Conservation (phyloP, 345 rosid genomes). For the Syzygium jambos region DNA sequence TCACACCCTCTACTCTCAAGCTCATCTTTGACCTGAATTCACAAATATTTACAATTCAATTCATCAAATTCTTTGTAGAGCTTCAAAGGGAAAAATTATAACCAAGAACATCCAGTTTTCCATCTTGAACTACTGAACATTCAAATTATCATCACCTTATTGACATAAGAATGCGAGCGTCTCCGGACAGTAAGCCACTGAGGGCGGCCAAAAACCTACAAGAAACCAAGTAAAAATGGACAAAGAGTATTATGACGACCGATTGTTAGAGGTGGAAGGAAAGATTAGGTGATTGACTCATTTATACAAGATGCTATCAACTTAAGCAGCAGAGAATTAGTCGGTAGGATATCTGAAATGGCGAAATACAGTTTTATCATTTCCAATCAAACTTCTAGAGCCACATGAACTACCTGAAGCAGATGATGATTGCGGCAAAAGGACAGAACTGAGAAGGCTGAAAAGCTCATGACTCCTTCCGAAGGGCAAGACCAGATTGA, state of each 20-base stretch:
- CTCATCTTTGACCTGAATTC: constrained; percentile 48
- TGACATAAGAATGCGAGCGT: constrained; percentile 61
- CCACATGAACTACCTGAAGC: constrained; percentile 53
- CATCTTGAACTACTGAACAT: background rate
- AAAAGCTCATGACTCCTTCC: constrained; percentile 64
- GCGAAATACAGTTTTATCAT: background rate
- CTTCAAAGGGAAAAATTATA: background rate
- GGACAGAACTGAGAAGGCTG: constrained; percentile 78
- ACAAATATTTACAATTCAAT: background rate
- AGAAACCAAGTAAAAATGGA: background rate
- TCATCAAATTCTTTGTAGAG: background rate
- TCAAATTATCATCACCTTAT: constrained; percentile 33
- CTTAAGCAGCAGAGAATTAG: background rate
- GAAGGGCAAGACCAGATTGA: constrained; percentile 88
- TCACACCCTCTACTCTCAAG: constrained; percentile 58
- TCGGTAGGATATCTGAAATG: background rate
- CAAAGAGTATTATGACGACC: background rate
- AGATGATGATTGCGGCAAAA: constrained; percentile 83
- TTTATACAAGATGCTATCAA: background rate
- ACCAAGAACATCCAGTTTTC: background rate
- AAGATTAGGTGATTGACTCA: background rate
- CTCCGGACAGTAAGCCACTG: constrained; percentile 78
- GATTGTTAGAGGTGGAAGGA: background rate
- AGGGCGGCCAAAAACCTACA: constrained; percentile 79
- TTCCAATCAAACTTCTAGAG: background rate